Evolutionary conservation across 2,329 filamentous ascomycete species (phyloP).

Genomic region (Phialemonium atrogriseum): DNA sequence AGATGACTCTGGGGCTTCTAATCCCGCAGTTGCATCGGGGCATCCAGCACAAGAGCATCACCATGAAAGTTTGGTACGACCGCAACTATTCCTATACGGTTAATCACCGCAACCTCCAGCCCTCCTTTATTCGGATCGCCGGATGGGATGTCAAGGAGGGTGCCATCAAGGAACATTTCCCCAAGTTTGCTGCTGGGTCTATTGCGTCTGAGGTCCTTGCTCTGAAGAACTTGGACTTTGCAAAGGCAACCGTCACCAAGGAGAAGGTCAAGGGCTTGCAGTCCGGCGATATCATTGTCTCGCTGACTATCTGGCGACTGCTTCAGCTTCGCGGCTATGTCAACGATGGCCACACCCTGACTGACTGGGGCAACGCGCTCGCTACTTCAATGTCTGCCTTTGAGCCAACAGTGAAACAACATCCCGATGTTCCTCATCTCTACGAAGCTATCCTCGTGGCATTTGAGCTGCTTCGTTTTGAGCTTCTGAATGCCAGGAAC

Average conservation of each 20-base stretch:
- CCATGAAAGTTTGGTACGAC: conserved; percentile 79
- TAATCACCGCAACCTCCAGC: conserved; percentile 45
- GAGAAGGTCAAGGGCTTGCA: conserved; percentile 54
- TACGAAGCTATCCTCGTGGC: conserved; percentile 77
- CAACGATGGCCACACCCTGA: conserved; percentile 69
- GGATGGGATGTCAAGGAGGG: conserved; percentile 68
- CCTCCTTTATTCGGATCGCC: conserved; percentile 34
- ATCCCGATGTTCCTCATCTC: conserved; percentile 38
- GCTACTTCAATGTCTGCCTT: conserved; percentile 59
- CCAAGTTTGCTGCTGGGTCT: conserved; percentile 33
- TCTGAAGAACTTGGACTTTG: conserved; percentile 62
- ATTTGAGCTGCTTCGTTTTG: conserved; percentile 75
- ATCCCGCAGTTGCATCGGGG: conserved; percentile 75
- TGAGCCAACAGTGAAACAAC: conserved; percentile 40
- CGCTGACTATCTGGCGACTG: conserved; percentile 79
- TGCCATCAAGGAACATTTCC: conserved; percentile 39
- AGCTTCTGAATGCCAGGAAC: conserved; percentile 65
- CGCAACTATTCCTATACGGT: conserved; percentile 59
- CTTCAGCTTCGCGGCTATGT: conserved; percentile 84
- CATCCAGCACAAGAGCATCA: conserved; percentile 71
- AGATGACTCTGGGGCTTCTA: conserved; percentile 69
- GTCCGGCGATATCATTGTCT: conserved; percentile 55
- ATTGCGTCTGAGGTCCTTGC: conserved; percentile 56
- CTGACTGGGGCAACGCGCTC: conserved; percentile 75
- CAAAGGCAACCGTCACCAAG: conserved; percentile 56